A percentile compares a stretch with the other conserved stretches of the same genome.
Evolutionary conservation across 1,284 basidiomycete genomes (phyloP).

Genomic region (Blastosporella zonata): DNA sequence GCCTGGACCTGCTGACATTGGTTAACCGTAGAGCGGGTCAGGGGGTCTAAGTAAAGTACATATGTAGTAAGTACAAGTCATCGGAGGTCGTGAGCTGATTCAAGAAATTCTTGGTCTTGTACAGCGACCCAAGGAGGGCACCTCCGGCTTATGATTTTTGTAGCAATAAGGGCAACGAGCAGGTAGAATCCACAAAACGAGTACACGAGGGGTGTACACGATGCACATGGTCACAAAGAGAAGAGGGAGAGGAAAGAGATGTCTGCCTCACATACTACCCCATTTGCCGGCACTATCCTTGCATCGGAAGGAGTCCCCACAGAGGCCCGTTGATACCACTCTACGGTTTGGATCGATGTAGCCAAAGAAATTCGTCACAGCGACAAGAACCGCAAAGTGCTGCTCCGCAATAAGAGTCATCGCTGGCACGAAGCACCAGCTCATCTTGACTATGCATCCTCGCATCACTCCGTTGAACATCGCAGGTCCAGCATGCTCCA

Average conservation of each 20-base stretch:
- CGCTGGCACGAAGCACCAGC: conserved; percentile 12
- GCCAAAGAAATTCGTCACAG: conserved; percentile 7
- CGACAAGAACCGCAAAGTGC: conserved; percentile 2
- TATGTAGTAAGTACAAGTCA: no score
- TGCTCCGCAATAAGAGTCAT: conserved; percentile 20
- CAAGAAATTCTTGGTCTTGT: no score
- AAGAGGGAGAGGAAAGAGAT: conserved; percentile 27
- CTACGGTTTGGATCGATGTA: conserved; percentile 32
- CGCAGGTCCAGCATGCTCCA: conserved; percentile 15
- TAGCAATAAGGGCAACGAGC: no score
- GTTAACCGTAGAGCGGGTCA: no score
- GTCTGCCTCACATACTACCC: conserved; percentile 76
- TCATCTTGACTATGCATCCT: conserved; percentile 19
- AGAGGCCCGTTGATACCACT: conserved; percentile 52
- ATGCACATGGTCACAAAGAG: background rate
- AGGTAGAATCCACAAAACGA: no score
- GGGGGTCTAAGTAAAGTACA: no score
- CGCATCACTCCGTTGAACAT: conserved; percentile 4
- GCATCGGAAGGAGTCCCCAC: conserved; percentile 72
- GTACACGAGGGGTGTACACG: background rate
- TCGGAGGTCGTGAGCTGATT: no score
- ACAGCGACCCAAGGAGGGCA: no score
- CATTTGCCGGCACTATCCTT: conserved; percentile 59
- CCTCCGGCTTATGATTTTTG: no score
- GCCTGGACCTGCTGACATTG: no score